Evolutionary conservation across 164 flowering plant species (phyloP).

Genomic region (Liriodendron chinense): DNA sequence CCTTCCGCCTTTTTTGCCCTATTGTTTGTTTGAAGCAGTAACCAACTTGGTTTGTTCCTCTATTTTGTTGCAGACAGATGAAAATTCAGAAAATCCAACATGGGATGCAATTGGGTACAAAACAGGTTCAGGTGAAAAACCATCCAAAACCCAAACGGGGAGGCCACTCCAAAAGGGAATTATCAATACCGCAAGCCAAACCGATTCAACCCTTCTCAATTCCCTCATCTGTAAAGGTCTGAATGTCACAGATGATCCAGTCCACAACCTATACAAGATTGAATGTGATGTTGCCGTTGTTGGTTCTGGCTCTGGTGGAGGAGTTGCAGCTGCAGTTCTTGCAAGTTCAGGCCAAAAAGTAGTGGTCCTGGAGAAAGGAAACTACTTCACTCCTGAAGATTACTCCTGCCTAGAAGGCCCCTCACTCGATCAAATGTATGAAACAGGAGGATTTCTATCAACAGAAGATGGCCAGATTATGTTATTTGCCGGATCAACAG

Average conservation of each 20-base stretch:
- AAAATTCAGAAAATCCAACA: constrained; percentile 43
- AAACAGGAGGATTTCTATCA: constrained; percentile 46
- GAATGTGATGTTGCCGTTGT: constrained; percentile 62
- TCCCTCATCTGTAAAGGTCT: constrained; percentile 49
- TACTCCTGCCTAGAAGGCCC: constrained; percentile 68
- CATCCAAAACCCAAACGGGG: constrained; percentile 9
- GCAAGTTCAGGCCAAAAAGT: constrained; percentile 59
- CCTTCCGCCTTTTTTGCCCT: too few relatives aligned
- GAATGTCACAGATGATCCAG: constrained; percentile 25
- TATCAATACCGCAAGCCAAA: constrained; percentile 38
- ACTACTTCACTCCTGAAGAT: constrained; percentile 45
- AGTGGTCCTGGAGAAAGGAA: constrained; percentile 65
- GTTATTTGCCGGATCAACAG: constrained; percentile 63
- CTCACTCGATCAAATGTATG: constrained; percentile 47
- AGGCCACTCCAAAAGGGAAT: constrained; percentile 56
- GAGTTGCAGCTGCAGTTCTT: constrained; percentile 69
- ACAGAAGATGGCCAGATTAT: constrained; percentile 29
- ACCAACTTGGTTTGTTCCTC: not conserved
- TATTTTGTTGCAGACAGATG: constrained; percentile 35
- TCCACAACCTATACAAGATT: constrained; percentile 29
- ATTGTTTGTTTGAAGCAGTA: not conserved
- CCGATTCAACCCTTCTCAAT: constrained; percentile 31
- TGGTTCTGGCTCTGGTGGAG: constrained; percentile 75
- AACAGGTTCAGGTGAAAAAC: constrained; percentile 16
- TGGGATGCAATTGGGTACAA: constrained; percentile 56